phyloP scores from a whole-genome alignment of 257 asterid genomes.

The Petrea volubilis region DNA sequence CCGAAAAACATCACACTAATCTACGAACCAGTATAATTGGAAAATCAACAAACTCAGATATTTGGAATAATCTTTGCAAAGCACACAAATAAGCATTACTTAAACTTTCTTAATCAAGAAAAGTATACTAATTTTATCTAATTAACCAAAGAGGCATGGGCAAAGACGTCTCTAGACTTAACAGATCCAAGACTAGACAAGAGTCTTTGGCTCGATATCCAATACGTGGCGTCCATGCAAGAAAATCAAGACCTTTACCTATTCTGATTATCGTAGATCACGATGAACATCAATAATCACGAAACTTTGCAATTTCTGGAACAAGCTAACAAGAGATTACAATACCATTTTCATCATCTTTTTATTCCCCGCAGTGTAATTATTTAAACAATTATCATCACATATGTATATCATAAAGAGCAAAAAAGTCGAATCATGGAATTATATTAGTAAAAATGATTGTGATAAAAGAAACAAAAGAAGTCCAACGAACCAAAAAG shows the following conservation, averaged over 20 bases:
- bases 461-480: background rate
- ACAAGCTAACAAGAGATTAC: background rate
- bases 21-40: too few relatives aligned
- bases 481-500: background rate
- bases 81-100: too few relatives aligned
- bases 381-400: background rate
- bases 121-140: constrained; percentile 24
- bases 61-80: too few relatives aligned
- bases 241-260: constrained; percentile 21
- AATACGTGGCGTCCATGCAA: constrained; percentile 29
- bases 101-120: background rate
- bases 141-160: background rate
- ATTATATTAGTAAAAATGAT: too few relatives aligned
- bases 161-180: constrained; percentile 10
- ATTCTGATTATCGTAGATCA: background rate
- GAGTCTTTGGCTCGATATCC: constrained; percentile 6
- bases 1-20: too few relatives aligned
- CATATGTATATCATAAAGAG: background rate
- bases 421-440: background rate
- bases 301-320: background rate
- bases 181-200: constrained; percentile 10
- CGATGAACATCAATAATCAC: background rate
- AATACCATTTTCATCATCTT: background rate
- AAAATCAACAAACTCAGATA: too few relatives aligned
- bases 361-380: background rate